Conservation (phyloP, 192 early-diverging fungal species). For the Coemansia sp. region DNA sequence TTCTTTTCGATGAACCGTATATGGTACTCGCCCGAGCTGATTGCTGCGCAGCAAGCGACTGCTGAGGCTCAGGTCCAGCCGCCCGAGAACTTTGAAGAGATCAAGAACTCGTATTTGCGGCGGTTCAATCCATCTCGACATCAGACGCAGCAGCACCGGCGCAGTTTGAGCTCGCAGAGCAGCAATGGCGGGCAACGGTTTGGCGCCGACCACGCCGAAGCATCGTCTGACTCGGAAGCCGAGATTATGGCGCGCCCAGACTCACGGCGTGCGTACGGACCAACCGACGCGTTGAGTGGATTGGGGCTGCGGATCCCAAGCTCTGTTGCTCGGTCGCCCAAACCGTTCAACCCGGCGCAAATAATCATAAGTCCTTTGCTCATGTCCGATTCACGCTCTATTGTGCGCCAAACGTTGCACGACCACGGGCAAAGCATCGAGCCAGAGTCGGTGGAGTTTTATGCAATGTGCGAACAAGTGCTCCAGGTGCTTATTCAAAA, state of each 20-base stretch:
- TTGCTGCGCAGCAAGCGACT: slow-evolving; percentile 22
- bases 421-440: slow-evolving; percentile 26
- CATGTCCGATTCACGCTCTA: slow-evolving; percentile 12
- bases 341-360: slow-evolving; percentile 5
- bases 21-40: slow-evolving; percentile 42
- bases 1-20: slow-evolving; percentile 54
- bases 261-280: neutral
- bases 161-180: slow-evolving; percentile 17
- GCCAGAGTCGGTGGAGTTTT: slow-evolving; percentile 46
- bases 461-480: slow-evolving; percentile 34
- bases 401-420: slow-evolving; percentile 15
- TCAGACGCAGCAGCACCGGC: neutral
- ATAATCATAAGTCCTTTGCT: slow-evolving; percentile 17
- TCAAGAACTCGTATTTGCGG: slow-evolving; percentile 40
- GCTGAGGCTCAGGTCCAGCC: slow-evolving; percentile 29
- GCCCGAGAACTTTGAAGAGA: slow-evolving; percentile 42
- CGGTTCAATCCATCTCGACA: slow-evolving; percentile 15
- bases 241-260: slow-evolving; percentile 22
- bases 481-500: slow-evolving; percentile 29
- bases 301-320: slow-evolving; percentile 12
- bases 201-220: slow-evolving; percentile 3
- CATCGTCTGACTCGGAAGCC: slow-evolving; percentile 40
- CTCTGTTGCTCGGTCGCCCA: neutral
- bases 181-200: slow-evolving; percentile 4
- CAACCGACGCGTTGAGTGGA: neutral